These are phyloP conservation scores for Lichina pygmaea DNA, from an alignment of 495 filamentous ascomycete genomes.

Conservation along the genomic window DNA sequence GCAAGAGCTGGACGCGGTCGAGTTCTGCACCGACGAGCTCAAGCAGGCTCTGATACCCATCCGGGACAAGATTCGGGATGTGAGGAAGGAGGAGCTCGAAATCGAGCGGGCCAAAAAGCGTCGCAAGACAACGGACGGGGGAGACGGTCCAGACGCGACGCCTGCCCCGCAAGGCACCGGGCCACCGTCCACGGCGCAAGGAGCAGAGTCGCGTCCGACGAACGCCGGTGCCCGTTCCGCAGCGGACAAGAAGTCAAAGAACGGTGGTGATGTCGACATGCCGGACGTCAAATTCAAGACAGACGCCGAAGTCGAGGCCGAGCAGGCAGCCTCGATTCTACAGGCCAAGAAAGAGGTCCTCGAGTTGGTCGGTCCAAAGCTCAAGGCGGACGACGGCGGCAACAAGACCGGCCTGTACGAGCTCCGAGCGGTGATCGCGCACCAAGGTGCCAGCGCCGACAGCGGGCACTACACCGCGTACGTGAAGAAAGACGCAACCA, in stretches of 20 bases:
- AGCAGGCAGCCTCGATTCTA: slow-evolving; percentile 43
- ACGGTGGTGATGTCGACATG: slow-evolving; percentile 36
- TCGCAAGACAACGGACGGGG: slow-evolving; percentile 45
- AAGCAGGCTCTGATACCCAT: slow-evolving; percentile 62
- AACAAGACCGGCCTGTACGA: slow-evolving; percentile 91
- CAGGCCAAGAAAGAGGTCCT: slow-evolving; percentile 65
- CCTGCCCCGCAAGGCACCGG: neutral
- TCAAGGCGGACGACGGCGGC: slow-evolving; percentile 48
- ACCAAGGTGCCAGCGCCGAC: slow-evolving; percentile 88
- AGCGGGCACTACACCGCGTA: slow-evolving; percentile 96
- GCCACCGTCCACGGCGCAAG: slow-evolving; percentile 7
- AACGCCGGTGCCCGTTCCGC: slow-evolving; percentile 2
- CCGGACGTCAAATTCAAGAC: slow-evolving; percentile 58
- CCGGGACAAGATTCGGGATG: slow-evolving; percentile 81
- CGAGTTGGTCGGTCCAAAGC: slow-evolving; percentile 38
- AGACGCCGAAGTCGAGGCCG: slow-evolving; percentile 72
- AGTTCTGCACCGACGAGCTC: slow-evolving; percentile 84
- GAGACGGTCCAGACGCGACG: slow-evolving; percentile 14
- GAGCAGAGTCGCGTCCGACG: neutral
- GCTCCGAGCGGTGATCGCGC: slow-evolving; percentile 81
- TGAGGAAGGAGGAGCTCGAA: slow-evolving; percentile 84
- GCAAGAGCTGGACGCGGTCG: slow-evolving; percentile 70
- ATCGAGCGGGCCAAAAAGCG: slow-evolving; percentile 67
- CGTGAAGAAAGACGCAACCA: slow-evolving; percentile 60
- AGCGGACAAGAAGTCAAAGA: slow-evolving; percentile 15